phyloP scores from a whole-genome alignment of 2,329 filamentous ascomycete genomes.

The Paecilomyces variotii region DNA sequence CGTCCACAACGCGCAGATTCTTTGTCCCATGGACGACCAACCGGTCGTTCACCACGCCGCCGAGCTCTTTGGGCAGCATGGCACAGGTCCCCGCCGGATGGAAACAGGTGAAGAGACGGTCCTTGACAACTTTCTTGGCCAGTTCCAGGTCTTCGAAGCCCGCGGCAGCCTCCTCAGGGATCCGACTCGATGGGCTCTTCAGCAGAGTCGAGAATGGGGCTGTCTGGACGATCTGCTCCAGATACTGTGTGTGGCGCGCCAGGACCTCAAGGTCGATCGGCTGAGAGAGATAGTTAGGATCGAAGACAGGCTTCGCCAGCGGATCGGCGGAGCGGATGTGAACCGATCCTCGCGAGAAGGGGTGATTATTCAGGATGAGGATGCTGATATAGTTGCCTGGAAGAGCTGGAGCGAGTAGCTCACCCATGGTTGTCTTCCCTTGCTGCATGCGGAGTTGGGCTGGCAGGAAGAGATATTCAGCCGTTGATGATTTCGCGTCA shows the following conservation, averaged over 20 bases:
- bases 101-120: conserved; percentile 12
- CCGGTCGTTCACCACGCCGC: conserved; percentile 19
- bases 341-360: conserved; percentile 23
- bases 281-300: conserved; percentile 39
- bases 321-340: conserved; percentile 24
- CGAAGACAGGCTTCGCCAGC: conserved; percentile 30
- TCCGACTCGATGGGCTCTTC: conserved; percentile 7
- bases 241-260: conserved; percentile 17
- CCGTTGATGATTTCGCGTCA: conserved; percentile 3
- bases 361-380: conserved; percentile 19
- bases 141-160: conserved; percentile 11
- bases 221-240: conserved; percentile 14
- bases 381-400: conserved; percentile 14
- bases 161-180: conserved; percentile 1
- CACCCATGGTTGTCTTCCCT: conserved; percentile 7
- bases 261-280: conserved; percentile 37
- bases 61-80: conserved; percentile 13
- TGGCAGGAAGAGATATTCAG: conserved; percentile 10
- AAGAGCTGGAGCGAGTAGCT: conserved; percentile 8
- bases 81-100: conserved; percentile 19
- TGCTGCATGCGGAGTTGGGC: conserved; percentile 10
- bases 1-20: conserved; percentile 20
- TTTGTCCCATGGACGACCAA: conserved; percentile 20
- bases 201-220: conserved; percentile 12
- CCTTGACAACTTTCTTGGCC: conserved; percentile 14